A percentile compares a stretch with the other conserved stretches of the same genome.
These are phyloP conservation scores for Leucosporidium creatinivorum DNA, from an alignment of 768 basidiomycete genomes.

Conservation along the genomic window DNA sequence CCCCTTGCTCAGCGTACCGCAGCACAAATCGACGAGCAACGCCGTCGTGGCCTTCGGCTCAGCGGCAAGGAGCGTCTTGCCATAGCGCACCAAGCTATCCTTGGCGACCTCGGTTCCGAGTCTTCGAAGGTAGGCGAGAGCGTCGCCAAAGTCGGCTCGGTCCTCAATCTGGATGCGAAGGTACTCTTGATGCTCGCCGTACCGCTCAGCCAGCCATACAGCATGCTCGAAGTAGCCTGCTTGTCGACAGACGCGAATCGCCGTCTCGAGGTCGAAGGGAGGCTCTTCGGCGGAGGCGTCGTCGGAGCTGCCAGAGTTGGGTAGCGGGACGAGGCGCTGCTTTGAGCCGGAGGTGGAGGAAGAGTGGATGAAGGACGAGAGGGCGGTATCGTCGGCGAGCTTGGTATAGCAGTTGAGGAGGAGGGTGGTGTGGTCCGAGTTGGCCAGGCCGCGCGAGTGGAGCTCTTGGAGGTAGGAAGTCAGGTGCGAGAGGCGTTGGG, in stretches of 20 bases:
- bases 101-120: conserved; percentile 63
- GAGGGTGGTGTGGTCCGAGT: conserved; percentile 92
- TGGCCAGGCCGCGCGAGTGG: conserved; percentile 80
- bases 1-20: conserved; percentile 45
- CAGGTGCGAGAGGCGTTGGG: conserved; percentile 89
- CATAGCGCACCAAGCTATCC: conserved; percentile 67
- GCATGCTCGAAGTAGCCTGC: conserved; percentile 95
- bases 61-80: conserved; percentile 70
- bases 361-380: conserved; percentile 87
- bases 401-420: conserved; percentile 97
- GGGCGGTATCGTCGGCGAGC: conserved; percentile 76
- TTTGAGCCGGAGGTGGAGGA: conserved; percentile 7
- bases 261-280: conserved; percentile 94
- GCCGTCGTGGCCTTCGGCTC: conserved; percentile 84
- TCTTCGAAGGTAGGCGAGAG: conserved; percentile 67
- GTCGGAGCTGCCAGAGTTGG: background rate
- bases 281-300: conserved; percentile 50
- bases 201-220: conserved; percentile 83
- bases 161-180: conserved; percentile 91
- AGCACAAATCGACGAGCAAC: conserved; percentile 85
- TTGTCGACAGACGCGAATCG: conserved; percentile 91
- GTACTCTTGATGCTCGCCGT: conserved; percentile 85
- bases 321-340: background rate
- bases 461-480: conserved; percentile 94
- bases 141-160: conserved; percentile 69